phyloP scores from a whole-genome alignment of 176 grass and related monocot species.

The Aegilops tauschii region DNA sequence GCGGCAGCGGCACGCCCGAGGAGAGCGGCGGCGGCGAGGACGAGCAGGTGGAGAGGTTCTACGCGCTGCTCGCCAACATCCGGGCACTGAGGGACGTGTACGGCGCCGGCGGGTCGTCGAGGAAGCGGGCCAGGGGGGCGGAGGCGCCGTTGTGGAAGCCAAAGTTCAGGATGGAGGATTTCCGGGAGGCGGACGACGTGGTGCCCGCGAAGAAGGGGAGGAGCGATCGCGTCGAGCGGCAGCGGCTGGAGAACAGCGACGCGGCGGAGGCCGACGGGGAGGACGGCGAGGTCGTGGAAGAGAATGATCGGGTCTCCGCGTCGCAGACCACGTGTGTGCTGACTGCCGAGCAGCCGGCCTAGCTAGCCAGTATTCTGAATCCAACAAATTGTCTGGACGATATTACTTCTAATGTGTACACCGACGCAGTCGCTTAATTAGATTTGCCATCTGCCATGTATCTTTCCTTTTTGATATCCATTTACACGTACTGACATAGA shows the following conservation, averaged over 20 bases:
- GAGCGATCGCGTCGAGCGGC: not conserved
- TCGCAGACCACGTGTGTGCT: not conserved
- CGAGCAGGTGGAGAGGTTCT: slow-evolving; percentile 49
- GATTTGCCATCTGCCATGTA: not conserved
- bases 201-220: not conserved
- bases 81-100: slow-evolving; percentile 16
- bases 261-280: not conserved
- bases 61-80: slow-evolving; percentile 45
- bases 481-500: not conserved
- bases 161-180: slow-evolving; percentile 44
- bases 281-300: not conserved
- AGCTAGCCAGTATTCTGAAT: not conserved
- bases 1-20: not conserved
- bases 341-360: not conserved
- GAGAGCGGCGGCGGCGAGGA: slow-evolving; percentile 8
- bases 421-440: not conserved
- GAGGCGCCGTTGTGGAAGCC: slow-evolving; percentile 33
- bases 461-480: not conserved
- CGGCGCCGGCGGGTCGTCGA: not conserved
- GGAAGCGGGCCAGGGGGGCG: slow-evolving; percentile 26
- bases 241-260: not conserved
- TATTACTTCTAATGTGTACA: not conserved
- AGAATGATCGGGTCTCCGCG: not conserved
- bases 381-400: not conserved
- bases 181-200: not conserved